These are phyloP conservation scores for Chamaenerion angustifolium DNA, from an alignment of 345 rosid genomes.

Conservation along the genomic window DNA sequence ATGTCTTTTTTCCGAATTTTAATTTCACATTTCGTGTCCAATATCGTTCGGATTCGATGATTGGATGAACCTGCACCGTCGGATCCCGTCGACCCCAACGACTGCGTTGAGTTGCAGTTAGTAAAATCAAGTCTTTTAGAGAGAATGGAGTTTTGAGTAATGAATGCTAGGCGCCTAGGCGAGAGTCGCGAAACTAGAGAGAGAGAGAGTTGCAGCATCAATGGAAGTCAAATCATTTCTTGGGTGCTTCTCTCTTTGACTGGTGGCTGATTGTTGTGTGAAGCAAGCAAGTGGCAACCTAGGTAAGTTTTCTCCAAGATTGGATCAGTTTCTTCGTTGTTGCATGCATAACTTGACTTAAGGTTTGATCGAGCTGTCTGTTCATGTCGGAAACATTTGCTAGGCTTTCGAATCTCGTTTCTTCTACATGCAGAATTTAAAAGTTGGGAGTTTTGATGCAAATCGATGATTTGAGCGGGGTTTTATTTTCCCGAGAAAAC, in stretches of 20 bases:
- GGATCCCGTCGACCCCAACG: not conserved
- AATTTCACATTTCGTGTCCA: not conserved
- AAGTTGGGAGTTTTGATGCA: not conserved
- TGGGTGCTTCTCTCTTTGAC: conserved; percentile 1
- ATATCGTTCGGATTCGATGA: not conserved
- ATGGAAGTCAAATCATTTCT: not conserved
- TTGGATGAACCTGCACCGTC: not conserved
- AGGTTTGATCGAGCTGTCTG: no score
- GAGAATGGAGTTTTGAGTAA: not conserved
- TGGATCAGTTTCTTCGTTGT: not conserved
- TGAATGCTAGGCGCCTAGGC: no score
- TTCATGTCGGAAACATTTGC: not conserved
- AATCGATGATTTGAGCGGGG: conserved; percentile 11
- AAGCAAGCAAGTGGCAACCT: no score
- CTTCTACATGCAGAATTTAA: not conserved
- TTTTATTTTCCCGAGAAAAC: conserved; percentile 8
- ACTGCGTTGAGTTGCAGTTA: conserved; percentile 6
- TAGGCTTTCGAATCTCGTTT: not conserved
- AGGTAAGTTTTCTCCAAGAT: no score
- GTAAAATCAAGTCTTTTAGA: not conserved
- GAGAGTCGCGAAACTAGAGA: conserved; percentile 1
- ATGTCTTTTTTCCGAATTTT: no score
- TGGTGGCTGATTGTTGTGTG: not conserved
- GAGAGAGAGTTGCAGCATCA: conserved; percentile 1
- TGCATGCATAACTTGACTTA: no score